Evolutionary conservation across 73 alveolate species (phyloP).

Genomic region (Loxodes magnus): DNA sequence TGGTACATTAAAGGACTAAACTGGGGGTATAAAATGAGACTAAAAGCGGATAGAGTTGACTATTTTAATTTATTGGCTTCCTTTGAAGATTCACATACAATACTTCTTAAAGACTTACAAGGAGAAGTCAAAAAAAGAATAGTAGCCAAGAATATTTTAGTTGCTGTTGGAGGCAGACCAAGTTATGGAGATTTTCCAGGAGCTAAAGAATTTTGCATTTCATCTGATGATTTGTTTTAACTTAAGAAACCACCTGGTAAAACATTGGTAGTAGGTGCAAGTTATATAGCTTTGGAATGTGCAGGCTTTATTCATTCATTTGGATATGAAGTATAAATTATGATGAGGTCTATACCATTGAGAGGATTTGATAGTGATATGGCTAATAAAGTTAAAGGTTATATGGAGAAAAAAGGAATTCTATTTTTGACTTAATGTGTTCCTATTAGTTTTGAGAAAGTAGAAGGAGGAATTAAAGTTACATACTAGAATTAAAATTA

Average conservation of each 20-base stretch:
- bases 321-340: slow-evolving; percentile 87
- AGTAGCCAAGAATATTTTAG: slow-evolving; percentile 54
- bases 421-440: slow-evolving; percentile 67
- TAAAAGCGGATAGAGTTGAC: slow-evolving; percentile 55
- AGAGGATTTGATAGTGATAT: slow-evolving; percentile 97
- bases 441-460: slow-evolving; percentile 65
- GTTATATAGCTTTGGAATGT: slow-evolving; percentile 90
- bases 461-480: slow-evolving; percentile 48
- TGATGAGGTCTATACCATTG: slow-evolving; percentile 90
- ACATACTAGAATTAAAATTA: slow-evolving; percentile 54
- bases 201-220: slow-evolving; percentile 18
- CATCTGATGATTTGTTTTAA: slow-evolving; percentile 92
- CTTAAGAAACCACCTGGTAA: slow-evolving; percentile 89
- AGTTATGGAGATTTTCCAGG: slow-evolving; percentile 11
- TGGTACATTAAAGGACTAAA: slow-evolving; percentile 72
- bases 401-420: slow-evolving; percentile 77
- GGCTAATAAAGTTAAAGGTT: slow-evolving; percentile 81
- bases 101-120: slow-evolving; percentile 65
- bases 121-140: slow-evolving; percentile 66
- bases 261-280: slow-evolving; percentile 98
- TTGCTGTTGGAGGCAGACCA: slow-evolving; percentile 95
- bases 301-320: slow-evolving; percentile 92
- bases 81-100: slow-evolving; percentile 83
- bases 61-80: slow-evolving; percentile 89
- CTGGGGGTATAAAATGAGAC: slow-evolving; percentile 78